These are phyloP conservation scores for Ophiostoma pallidulum DNA, from an alignment of 2,329 filamentous ascomycete genomes.

Conservation along the genomic window DNA sequence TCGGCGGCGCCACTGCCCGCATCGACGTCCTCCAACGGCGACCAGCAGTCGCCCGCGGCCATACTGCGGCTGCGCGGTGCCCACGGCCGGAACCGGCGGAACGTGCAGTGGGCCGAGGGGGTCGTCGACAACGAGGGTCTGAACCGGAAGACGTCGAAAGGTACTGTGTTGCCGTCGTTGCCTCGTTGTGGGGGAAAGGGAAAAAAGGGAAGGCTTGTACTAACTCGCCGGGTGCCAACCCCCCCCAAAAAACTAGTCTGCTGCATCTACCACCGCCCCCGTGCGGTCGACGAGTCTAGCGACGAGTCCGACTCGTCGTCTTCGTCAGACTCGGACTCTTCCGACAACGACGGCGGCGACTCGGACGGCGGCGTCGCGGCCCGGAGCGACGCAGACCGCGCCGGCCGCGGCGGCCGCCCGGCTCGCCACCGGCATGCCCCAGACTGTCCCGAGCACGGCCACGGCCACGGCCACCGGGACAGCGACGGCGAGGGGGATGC, in stretches of 20 bases:
- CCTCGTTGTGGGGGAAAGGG: not conserved
- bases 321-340: slow-evolving; percentile 45
- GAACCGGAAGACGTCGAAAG: slow-evolving; percentile 90
- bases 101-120: slow-evolving; percentile 85
- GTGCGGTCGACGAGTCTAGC: slow-evolving; percentile 72
- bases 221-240: not conserved
- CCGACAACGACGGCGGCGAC: slow-evolving; percentile 28
- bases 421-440: slow-evolving; percentile 24
- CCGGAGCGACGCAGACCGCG: slow-evolving; percentile 13
- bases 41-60: slow-evolving; percentile 20
- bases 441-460: slow-evolving; percentile 25
- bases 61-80: slow-evolving; percentile 46
- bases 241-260: slow-evolving; percentile 73
- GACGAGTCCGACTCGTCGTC: slow-evolving; percentile 52
- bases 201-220: not conserved
- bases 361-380: slow-evolving; percentile 19
- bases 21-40: too few species aligned
- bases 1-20: slow-evolving; percentile 18
- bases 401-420: slow-evolving; percentile 12
- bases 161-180: slow-evolving; percentile 32
- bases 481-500: slow-evolving; percentile 28
- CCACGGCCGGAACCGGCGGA: slow-evolving; percentile 38
- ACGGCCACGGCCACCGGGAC: slow-evolving; percentile 26
- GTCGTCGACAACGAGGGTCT: slow-evolving; percentile 94
- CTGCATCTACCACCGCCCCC: slow-evolving; percentile 92